These are phyloP conservation scores for Colletotrichum spaethianum DNA, from an alignment of 2,329 filamentous ascomycete genomes.

Conservation along the genomic window DNA sequence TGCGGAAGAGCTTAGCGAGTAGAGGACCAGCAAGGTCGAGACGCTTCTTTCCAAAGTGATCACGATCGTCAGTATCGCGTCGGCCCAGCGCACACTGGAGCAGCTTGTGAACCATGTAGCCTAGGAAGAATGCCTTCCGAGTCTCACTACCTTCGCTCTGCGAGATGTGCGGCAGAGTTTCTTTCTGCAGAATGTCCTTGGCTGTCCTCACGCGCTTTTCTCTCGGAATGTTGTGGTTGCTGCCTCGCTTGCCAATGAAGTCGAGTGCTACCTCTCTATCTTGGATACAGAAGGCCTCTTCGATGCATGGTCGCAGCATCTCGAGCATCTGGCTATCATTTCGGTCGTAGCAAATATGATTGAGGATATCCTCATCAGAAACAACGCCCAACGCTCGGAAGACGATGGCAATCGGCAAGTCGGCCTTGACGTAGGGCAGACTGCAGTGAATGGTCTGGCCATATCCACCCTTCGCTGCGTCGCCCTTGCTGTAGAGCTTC, in stretches of 20 bases:
- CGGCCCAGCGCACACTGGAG: conserved; percentile 94
- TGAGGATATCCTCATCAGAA: conserved; percentile 97
- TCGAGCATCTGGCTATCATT: conserved; percentile 98
- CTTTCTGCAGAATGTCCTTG: conserved; percentile 95
- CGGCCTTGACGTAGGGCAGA: conserved; percentile 92
- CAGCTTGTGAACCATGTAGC: conserved; percentile 98
- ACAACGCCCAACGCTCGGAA: conserved; percentile 97
- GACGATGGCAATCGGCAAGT: conserved; percentile 94
- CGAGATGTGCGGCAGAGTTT: conserved; percentile 95
- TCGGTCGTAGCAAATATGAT: conserved; percentile 96
- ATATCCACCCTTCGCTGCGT: conserved; percentile 82
- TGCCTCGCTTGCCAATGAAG: conserved; percentile 94
- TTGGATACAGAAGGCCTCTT: conserved; percentile 96
- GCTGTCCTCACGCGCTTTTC: conserved; percentile 94
- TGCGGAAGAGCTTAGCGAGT: conserved; percentile 95
- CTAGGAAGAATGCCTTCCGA: conserved; percentile 96
- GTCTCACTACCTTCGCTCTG: conserved; percentile 96
- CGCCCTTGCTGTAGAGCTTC: conserved; percentile 90
- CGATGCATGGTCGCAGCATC: conserved; percentile 96
- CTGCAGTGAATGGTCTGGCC: conserved; percentile 92
- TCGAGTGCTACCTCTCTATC: conserved; percentile 95
- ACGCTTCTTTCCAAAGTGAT: conserved; percentile 99
- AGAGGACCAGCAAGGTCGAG: conserved; percentile 95
- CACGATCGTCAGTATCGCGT: conserved; percentile 94
- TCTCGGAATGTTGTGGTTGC: conserved; percentile 71